phyloP scores from a whole-genome alignment of 257 asterid species.

The Jasminum sambac region DNA sequence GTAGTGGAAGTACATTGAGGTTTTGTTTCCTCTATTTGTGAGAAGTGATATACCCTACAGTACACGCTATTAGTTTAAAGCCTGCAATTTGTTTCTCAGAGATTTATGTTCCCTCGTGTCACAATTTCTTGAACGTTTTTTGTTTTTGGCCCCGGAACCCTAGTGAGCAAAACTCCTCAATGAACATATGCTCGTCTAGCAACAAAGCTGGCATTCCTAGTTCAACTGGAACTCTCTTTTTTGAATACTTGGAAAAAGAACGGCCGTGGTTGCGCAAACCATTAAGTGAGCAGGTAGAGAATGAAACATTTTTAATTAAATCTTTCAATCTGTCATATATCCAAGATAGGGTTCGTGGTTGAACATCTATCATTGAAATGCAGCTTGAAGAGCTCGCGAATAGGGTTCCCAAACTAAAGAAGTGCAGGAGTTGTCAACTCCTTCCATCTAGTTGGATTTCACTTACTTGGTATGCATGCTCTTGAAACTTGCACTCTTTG shows the following conservation, averaged over 20 bases:
- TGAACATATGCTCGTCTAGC: slow-evolving; percentile 29
- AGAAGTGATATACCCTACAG: no score
- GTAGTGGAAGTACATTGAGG: no score
- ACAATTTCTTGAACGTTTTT: neutral
- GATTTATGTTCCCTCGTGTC: no score
- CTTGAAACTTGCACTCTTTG: neutral
- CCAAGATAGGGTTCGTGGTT: slow-evolving; percentile 26
- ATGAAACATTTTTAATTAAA: slow-evolving; percentile 5
- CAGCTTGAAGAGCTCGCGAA: slow-evolving; percentile 61
- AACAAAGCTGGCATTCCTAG: slow-evolving; percentile 35
- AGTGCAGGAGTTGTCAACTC: slow-evolving; percentile 68
- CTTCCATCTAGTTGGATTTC: slow-evolving; percentile 83
- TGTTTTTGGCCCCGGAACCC: slow-evolving; percentile 29
- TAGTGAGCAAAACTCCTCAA: slow-evolving; percentile 25
- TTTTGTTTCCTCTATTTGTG: no score
- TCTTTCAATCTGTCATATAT: neutral
- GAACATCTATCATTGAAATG: slow-evolving; percentile 20
- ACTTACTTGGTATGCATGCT: slow-evolving; percentile 73
- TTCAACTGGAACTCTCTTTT: slow-evolving; percentile 43
- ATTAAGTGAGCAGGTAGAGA: slow-evolving; percentile 57
- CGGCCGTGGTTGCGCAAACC: slow-evolving; percentile 68
- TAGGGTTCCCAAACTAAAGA: slow-evolving; percentile 56
- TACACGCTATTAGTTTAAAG: no score
- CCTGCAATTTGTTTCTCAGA: no score
- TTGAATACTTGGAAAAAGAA: slow-evolving; percentile 64